These are phyloP conservation scores for Staphylotrichum tortipilum DNA, from an alignment of 495 filamentous ascomycete species.

Conservation along the genomic window DNA sequence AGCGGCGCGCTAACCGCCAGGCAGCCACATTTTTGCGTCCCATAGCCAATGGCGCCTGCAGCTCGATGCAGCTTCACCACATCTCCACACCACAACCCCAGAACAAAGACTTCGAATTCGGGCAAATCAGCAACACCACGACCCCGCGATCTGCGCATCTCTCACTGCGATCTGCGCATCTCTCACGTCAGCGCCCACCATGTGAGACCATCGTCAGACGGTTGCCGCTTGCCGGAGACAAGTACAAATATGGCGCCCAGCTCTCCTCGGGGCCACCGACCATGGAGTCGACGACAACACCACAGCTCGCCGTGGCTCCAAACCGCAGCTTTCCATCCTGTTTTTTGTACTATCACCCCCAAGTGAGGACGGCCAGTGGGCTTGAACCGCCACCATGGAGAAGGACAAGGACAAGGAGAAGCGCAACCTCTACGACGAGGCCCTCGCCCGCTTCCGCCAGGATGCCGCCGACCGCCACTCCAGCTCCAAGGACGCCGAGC, in stretches of 20 bases:
- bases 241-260: too few relatives aligned
- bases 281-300: background rate
- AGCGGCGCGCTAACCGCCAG: too few relatives aligned
- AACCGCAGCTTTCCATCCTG: too few relatives aligned
- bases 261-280: too few relatives aligned
- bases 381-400: background rate
- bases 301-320: background rate
- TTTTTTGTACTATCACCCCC: background rate
- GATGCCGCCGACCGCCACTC: conserved; percentile 3
- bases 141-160: too few relatives aligned
- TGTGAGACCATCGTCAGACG: too few relatives aligned
- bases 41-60: background rate
- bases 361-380: background rate
- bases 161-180: too few relatives aligned
- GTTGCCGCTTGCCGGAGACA: too few relatives aligned
- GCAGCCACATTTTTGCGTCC: background rate
- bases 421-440: conserved; percentile 17
- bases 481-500: conserved; percentile 11
- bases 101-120: background rate
- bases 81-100: too few relatives aligned
- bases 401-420: background rate
- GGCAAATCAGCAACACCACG: background rate
- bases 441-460: conserved; percentile 14
- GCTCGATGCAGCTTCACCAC: too few relatives aligned
- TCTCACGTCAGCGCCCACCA: too few relatives aligned